A percentile compares a stretch with the other conserved stretches of the same genome.
Evolutionary conservation across 371 early-diverging fungal genomes (phyloP).

Genomic region (Mortierella sp.): DNA sequence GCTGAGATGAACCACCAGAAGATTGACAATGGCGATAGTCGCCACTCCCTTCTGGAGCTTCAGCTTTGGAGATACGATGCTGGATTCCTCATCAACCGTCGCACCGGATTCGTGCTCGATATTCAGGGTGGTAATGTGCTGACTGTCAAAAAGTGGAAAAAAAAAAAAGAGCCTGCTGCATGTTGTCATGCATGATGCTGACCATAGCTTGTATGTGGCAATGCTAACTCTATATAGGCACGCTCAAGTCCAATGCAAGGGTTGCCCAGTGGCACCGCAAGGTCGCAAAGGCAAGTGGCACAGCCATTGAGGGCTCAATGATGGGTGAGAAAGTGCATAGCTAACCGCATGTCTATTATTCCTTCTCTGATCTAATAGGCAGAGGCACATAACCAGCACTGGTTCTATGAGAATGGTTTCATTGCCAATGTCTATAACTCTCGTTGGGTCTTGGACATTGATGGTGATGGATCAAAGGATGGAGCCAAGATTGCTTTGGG

Average conservation of each 20-base stretch:
- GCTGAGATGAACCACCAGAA: slow-evolving; percentile 54
- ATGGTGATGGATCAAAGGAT: slow-evolving; percentile 46
- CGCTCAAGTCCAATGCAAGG: slow-evolving; percentile 41
- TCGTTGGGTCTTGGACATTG: slow-evolving; percentile 46
- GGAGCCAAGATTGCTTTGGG: slow-evolving; percentile 53
- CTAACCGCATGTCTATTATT: neutral
- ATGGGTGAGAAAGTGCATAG: neutral
- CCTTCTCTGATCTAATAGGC: neutral
- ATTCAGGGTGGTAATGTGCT: slow-evolving; percentile 60
- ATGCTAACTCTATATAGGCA: slow-evolving; percentile 15
- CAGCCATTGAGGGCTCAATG: too few relatives aligned
- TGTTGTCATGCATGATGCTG: neutral
- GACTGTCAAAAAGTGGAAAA: slow-evolving; percentile 6
- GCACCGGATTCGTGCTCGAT: slow-evolving; percentile 66
- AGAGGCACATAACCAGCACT: slow-evolving; percentile 52
- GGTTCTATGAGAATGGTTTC: slow-evolving; percentile 49
- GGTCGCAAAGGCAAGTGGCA: slow-evolving; percentile 30
- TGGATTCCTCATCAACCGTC: slow-evolving; percentile 66
- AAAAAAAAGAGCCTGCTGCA: slow-evolving; percentile 13
- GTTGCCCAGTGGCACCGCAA: slow-evolving; percentile 51
- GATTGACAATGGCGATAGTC: slow-evolving; percentile 49
- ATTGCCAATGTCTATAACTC: slow-evolving; percentile 54
- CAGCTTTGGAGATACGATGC: slow-evolving; percentile 67
- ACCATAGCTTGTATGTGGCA: too few relatives aligned
- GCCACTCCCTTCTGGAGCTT: slow-evolving; percentile 58